Base-by-base conservation (phyloP, 495 filamentous ascomycete genomes). In the Gamarada debralockiae region DNA sequence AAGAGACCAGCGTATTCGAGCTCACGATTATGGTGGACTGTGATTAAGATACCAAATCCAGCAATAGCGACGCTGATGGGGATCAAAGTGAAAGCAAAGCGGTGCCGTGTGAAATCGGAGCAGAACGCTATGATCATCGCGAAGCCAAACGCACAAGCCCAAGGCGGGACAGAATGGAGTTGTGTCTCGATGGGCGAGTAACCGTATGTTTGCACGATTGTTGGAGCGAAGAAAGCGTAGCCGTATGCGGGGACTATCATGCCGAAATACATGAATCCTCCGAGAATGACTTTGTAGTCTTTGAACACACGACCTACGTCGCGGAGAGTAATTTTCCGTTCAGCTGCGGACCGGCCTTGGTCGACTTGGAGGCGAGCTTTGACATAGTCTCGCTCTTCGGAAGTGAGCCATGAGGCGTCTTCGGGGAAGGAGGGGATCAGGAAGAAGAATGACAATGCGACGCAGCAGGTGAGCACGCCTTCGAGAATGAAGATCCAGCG, bases 201-300 rank as follows among this genome's bases (percentile, higher is more conserved):
- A 27, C 80, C 72, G 60, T 85, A 89, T 13, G 74, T 79, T 55
- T 72, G 63, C 57, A 95, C 81, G 64, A 95, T 92, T 7, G 83
- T 79, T 0, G 89, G 88, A 0, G 86, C 79, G 66, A 96, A 96
- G 73, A 73, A 76, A 42, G 64, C 75, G 63, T 74, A 76, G 66
- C 80, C 77, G 60, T 96, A 96, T 27, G 88, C 90, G 0, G 93
- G 87, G 1, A 96, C 90, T 55, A 96, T 86, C 25, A 96, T 71
- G 5, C 86, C 87, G 37, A 91, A 89, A 68, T 95, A 95, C 89
- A 95, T 92, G 62, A 96, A 78, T 2, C 84, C 90, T 50, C 87
- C 92, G 29, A 95, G 67, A 49, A 61, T 65, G 33, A 81, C 71
- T 67, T 80, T 72, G 77, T 75, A 83, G 59, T 93, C 82, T 65